Percentiles rank a stretch among this genome's conserved stretches.
These are phyloP conservation scores for Mortierella hygrophila DNA, from an alignment of 192 early-diverging fungal genomes.

Conservation along the genomic window DNA sequence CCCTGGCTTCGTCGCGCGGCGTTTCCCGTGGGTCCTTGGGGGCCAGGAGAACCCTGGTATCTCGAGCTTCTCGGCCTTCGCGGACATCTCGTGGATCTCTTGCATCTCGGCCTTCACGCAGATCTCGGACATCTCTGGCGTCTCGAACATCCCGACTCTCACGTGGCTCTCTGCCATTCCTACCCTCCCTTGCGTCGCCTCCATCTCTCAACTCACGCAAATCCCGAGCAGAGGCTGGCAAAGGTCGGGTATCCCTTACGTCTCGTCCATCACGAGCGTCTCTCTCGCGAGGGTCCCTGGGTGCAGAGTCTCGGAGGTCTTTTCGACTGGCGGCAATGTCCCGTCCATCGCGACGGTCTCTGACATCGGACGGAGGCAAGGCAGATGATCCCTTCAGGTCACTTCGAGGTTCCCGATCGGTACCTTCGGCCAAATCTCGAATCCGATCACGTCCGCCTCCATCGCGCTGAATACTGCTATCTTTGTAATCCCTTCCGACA, in stretches of 20 bases:
- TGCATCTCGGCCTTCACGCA: constrained; percentile 6
- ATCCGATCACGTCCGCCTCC: background rate
- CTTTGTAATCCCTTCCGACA: background rate
- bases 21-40: constrained; percentile 15
- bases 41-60: background rate
- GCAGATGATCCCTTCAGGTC: background rate
- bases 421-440: background rate
- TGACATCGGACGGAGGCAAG: background rate
- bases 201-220: background rate
- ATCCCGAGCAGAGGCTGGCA: background rate
- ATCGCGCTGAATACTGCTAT: constrained; percentile 1
- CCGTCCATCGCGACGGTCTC: constrained; percentile 37
- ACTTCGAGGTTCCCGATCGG: constrained; percentile 19
- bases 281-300: constrained; percentile 41
- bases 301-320: constrained; percentile 43
- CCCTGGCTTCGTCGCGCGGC: constrained; percentile 4
- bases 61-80: constrained; percentile 6
- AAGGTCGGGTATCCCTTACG: background rate
- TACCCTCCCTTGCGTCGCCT: background rate
- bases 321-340: constrained; percentile 30
- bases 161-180: background rate
- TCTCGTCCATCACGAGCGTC: constrained; percentile 22
- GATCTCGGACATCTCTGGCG: constrained; percentile 11
- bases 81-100: constrained; percentile 17
- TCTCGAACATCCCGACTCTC: constrained; percentile 17